These are phyloP conservation scores for Coprinopsis cinerea DNA, from an alignment of 768 basidiomycete genomes.

Conservation along the genomic window DNA sequence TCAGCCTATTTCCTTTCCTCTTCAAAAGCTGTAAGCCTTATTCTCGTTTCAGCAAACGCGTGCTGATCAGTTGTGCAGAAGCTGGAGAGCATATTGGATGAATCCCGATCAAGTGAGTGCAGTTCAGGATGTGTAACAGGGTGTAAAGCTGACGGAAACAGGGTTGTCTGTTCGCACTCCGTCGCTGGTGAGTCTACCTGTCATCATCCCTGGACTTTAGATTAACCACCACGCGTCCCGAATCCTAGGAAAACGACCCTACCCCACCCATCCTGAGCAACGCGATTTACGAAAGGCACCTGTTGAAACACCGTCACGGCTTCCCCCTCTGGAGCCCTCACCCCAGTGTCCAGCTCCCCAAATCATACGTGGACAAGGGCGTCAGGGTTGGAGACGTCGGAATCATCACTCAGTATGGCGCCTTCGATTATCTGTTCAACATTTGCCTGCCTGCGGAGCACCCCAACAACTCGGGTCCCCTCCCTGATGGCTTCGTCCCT, in stretches of 20 bases:
- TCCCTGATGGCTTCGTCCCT: conserved; percentile 25
- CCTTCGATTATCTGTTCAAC: conserved; percentile 34
- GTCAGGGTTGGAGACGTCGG: conserved; percentile 35
- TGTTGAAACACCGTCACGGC: conserved; percentile 22
- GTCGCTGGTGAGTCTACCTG: neutral
- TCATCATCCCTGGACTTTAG: neutral
- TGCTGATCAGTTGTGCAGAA: neutral
- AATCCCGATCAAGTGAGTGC: neutral
- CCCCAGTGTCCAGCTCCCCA: conserved; percentile 19
- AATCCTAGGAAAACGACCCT: neutral
- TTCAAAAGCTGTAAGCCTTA: neutral
- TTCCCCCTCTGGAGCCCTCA: conserved; percentile 32
- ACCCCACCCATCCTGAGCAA: conserved; percentile 4
- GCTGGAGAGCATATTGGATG: neutral
- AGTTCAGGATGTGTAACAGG: neutral
- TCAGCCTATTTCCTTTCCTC: neutral
- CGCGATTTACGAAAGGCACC: conserved; percentile 17
- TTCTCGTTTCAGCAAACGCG: neutral
- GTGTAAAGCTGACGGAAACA: neutral
- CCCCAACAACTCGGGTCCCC: conserved; percentile 23
- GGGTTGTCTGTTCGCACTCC: neutral
- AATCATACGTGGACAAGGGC: conserved; percentile 21
- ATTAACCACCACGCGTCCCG: neutral
- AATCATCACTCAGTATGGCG: conserved; percentile 27
- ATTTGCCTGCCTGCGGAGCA: conserved; percentile 25